Evolutionary conservation across 306 rosid species (phyloP).

Genomic region (Arachis stenosperma): DNA sequence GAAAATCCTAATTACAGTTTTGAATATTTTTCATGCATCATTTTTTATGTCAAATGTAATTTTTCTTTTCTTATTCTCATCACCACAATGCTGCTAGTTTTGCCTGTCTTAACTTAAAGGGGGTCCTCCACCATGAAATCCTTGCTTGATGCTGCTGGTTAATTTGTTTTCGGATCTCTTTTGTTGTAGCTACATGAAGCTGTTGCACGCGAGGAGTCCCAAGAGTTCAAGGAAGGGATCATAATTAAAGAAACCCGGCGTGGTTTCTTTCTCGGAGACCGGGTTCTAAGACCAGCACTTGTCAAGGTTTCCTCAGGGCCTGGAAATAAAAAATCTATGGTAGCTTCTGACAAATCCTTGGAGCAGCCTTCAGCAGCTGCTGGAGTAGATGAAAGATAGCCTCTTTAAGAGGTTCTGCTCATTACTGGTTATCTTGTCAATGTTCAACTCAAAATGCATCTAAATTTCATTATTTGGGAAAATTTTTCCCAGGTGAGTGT

Average conservation of each 20-base stretch:
- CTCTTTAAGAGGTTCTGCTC: slow-evolving; percentile 27
- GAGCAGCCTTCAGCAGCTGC: slow-evolving; percentile 66
- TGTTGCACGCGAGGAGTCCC: slow-evolving; percentile 80
- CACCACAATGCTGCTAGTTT: slow-evolving; percentile 2
- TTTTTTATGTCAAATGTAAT: slow-evolving; percentile 7
- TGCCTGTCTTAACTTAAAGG: slow-evolving; percentile 7
- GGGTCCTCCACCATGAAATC: slow-evolving; percentile 9
- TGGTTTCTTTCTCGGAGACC: slow-evolving; percentile 73
- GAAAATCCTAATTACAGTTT: slow-evolving; percentile 12
- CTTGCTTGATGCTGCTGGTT: slow-evolving; percentile 28
- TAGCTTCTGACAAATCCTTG: slow-evolving; percentile 43
- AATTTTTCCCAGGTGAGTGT: slow-evolving; percentile 16
- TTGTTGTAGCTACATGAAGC: slow-evolving; percentile 78
- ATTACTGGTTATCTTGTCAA: slow-evolving; percentile 1
- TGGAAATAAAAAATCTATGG: slow-evolving; percentile 52
- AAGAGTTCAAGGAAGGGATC: slow-evolving; percentile 76
- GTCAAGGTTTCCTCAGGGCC: slow-evolving; percentile 89
- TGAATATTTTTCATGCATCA: background rate
- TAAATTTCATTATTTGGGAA: slow-evolving; percentile 11
- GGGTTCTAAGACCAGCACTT: slow-evolving; percentile 82
- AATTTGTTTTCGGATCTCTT: slow-evolving; percentile 31
- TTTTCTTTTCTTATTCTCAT: slow-evolving; percentile 8
- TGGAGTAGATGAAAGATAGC: slow-evolving; percentile 60
- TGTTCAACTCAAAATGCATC: slow-evolving; percentile 30
- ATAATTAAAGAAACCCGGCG: slow-evolving; percentile 73